Conservation (phyloP, 2,329 filamentous ascomycete species). For the Fusarium equiseti region DNA sequence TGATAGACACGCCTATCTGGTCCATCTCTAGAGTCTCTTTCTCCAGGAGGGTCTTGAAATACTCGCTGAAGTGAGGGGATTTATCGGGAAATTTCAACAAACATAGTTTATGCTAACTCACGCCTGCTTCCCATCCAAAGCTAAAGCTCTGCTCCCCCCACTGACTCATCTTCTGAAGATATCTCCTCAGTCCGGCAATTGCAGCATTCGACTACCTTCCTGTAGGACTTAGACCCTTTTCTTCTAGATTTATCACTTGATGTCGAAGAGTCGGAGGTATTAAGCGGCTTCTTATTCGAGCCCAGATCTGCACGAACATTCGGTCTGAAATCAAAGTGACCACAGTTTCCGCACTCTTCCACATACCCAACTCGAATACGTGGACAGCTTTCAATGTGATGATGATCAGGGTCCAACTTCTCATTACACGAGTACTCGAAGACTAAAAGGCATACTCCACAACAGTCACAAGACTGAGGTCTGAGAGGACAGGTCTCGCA, state of each 20-base stretch:
- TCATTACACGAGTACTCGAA: neutral
- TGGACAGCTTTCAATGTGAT: fast-evolving
- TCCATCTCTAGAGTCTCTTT: no score
- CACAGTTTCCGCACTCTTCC: neutral
- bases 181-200: neutral
- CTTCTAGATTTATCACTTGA: fast-evolving
- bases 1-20: no score
- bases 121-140: slow-evolving; percentile 7
- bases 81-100: no score
- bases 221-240: neutral
- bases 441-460: neutral
- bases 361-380: neutral
- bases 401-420: neutral
- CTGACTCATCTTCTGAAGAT: neutral
- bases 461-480: no score
- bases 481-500: no score
- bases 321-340: neutral
- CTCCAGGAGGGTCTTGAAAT: no score
- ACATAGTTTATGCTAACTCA: no score
- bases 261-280: fast-evolving
- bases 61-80: no score
- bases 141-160: fast-evolving
- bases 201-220: fast-evolving
- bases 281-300: no score
- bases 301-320: fast-evolving